These are phyloP conservation scores for Anacardium occidentale DNA, from an alignment of 345 rosid genomes.

Conservation along the genomic window DNA sequence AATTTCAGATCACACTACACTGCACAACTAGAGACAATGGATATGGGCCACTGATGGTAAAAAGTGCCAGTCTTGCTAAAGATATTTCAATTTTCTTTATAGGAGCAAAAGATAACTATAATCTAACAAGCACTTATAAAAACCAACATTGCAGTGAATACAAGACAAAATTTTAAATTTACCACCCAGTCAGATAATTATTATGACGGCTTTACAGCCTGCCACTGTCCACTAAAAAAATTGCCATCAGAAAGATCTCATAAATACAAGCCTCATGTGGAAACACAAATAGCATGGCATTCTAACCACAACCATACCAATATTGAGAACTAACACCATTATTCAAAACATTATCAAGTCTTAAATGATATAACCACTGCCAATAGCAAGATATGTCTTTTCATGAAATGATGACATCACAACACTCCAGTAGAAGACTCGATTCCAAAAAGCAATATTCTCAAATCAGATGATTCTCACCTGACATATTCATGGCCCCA, in stretches of 20 bases:
- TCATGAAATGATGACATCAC: neutral
- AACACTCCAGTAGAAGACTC: constrained; percentile 2
- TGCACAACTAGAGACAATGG: neutral
- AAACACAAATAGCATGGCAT: neutral
- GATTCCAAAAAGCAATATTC: neutral
- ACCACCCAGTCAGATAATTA: neutral
- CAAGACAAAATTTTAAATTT: neutral
- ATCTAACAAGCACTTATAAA: neutral
- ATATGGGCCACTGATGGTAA: neutral
- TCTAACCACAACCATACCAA: neutral
- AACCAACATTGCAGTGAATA: neutral
- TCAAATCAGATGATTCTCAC: constrained; percentile 26
- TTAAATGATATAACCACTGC: neutral
- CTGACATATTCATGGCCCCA: constrained; percentile 99
- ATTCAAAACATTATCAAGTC: neutral
- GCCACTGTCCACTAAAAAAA: neutral
- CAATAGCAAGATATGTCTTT: no score
- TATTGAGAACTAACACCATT: neutral
- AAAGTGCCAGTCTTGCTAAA: neutral
- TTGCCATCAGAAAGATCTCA: neutral
- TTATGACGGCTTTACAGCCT: neutral
- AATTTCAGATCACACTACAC: neutral
- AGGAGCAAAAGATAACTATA: neutral
- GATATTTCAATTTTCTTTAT: neutral
- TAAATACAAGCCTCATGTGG: neutral